phyloP scores from a whole-genome alignment of 139 green algal species.

The Mychonastes homosphaera region DNA sequence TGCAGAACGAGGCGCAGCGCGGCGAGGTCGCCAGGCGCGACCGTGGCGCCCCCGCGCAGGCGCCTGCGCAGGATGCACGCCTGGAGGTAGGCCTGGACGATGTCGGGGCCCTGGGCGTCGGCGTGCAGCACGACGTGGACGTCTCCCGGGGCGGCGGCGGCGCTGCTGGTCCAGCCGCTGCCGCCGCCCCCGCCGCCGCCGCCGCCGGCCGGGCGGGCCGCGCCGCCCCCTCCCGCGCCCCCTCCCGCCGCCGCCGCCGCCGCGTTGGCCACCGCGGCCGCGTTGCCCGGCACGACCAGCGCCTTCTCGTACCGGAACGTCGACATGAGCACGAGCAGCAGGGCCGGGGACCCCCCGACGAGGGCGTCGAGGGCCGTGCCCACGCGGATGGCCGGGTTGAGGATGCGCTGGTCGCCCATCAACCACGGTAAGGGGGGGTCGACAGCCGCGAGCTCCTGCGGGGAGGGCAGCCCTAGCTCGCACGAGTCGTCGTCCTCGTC shows the following conservation, averaged over 20 bases:
- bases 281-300: conserved; percentile 22
- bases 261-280: too few species aligned
- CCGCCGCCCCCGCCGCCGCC: conserved; percentile 7
- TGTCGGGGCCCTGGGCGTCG: conserved; percentile 25
- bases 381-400: conserved; percentile 36
- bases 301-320: conserved; percentile 33
- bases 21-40: conserved; percentile 15
- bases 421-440: conserved; percentile 42
- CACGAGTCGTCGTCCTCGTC: neutral
- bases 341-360: conserved; percentile 27
- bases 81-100: conserved; percentile 36
- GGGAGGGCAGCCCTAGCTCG: conserved; percentile 30
- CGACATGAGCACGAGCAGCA: conserved; percentile 38
- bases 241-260: too few species aligned
- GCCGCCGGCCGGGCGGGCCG: conserved; percentile 23
- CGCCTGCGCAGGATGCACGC: conserved; percentile 25
- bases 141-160: conserved; percentile 18
- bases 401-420: conserved; percentile 23
- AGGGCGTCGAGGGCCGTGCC: conserved; percentile 26
- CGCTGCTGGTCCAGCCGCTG: conserved; percentile 7
- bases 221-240: neutral
- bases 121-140: conserved; percentile 46
- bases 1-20: conserved; percentile 28
- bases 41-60: conserved; percentile 3
- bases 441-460: conserved; percentile 27